Evolutionary conservation across 768 basidiomycete species (phyloP).

Genomic region (Lactarius akahatsu): DNA sequence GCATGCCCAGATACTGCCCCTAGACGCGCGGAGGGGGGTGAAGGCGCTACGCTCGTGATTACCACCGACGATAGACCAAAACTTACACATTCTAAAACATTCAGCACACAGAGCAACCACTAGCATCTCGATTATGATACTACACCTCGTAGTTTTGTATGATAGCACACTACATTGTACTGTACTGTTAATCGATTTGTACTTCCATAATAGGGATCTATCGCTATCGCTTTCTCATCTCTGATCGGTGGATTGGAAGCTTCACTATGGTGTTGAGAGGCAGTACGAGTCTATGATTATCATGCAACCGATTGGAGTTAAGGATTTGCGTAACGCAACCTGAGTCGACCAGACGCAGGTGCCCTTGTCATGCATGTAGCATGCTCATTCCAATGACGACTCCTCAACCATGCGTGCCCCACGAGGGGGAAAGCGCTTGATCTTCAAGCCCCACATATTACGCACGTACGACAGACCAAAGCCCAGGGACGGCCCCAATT

Average conservation of each 20-base stretch:
- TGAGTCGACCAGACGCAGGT: not conserved
- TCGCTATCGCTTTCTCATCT: conserved; percentile 2
- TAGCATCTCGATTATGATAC: conserved; percentile 7
- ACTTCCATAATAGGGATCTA: not conserved
- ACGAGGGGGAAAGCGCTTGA: not conserved
- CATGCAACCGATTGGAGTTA: conserved; percentile 3
- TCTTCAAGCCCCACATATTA: not conserved
- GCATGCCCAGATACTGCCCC: conserved; percentile 8
- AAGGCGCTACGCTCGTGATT: conserved; percentile 11
- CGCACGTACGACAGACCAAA: not conserved
- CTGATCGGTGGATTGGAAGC: not conserved
- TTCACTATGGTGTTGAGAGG: not conserved
- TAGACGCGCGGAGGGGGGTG: conserved; percentile 9
- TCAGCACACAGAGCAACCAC: conserved; percentile 1
- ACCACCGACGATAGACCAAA: not conserved
- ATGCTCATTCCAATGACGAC: not conserved
- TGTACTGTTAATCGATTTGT: conserved; percentile 28
- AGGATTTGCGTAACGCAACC: not conserved
- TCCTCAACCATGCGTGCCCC: not conserved
- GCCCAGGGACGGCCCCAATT: too few species aligned
- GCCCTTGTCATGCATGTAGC: not conserved
- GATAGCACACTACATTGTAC: conserved; percentile 25
- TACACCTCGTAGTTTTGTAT: conserved; percentile 7
- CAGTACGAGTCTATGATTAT: not conserved
- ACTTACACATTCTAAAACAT: conserved; percentile 16